These are phyloP conservation scores for Medicago truncatula DNA, from an alignment of 306 rosid species.

Conservation along the genomic window MtrunA17r5.0-ANR NC_053043.1:31369001-31369500, in stretches of 20 bases:
- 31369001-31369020: constrained; percentile 7
- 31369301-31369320: constrained; percentile 58
- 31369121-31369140: not conserved
- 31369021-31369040: not conserved
- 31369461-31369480: constrained; percentile 32
- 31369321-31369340: constrained; percentile 98
- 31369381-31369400: constrained; percentile 92
- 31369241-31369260: constrained; percentile 28
- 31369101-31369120: constrained; percentile 3
- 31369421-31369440: constrained; percentile 43
- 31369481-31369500: constrained; percentile 1
- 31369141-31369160: constrained; percentile 67
- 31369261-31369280: constrained; percentile 19
- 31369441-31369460: constrained; percentile 34
- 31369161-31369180: constrained; percentile 97
- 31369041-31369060: constrained; percentile 10
- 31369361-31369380: constrained; percentile 96
- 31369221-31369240: constrained; percentile 98
- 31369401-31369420: constrained; percentile 97
- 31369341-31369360: constrained; percentile 93
- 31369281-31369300: constrained; percentile 22
- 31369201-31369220: constrained; percentile 95
- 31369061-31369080: not conserved
- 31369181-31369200: constrained; percentile 87
- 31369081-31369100: constrained; percentile 6